Base-by-base conservation (phyloP, 495 filamentous ascomycete species). In the Penicillium cinerascens region DNA sequence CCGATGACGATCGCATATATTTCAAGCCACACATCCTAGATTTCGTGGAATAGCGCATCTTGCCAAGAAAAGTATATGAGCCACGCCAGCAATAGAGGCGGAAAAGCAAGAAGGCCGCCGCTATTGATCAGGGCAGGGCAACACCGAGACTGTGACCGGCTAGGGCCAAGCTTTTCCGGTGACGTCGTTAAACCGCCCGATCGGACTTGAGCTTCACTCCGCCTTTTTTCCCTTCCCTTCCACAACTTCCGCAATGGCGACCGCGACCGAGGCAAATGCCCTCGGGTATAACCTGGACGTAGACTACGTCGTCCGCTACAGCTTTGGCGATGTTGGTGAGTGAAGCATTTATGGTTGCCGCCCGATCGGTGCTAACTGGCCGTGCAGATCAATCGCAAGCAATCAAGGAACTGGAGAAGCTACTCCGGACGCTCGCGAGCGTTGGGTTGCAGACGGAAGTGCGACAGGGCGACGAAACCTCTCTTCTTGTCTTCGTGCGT, bases 251-350 rank as follows among this genome's bases (percentile, higher is more conserved):
- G 44, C 16, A 48, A 74, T 74, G 71, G 64, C 68, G 45, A 63
- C 67, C 41, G 23, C 59, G 15, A 51, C 45, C 9, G 58, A 64
- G 38, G 51, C 46, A 44, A 64, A 67, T 41, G 52, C 61, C 40
- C 51, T 59, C 26, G 55, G 78, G 52, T 67, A 67, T 22, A 89
- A 87, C 53, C 75, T 84, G 58, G 76, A 87, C 61, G 92, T 96
- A 54, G 93, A 98, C 80, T 98, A 95, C 77, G 92, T 97, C 55
- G 85, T 98, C 52, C 78, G 79, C 49, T 97, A 92, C 69, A 76
- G 81, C 44, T 87, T 95, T 58, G 78, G 80, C 29, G 74, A 78
- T 23, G 78, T 74, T 39, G 78, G 89, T 89, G 67, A 58, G 78
- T 37, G 5, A 17, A 17, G 33, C n/a, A n/a, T 20, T n/a, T 25